Conservation (phyloP, 805 yeast species). For the Kodamaea hsintzibuensis region DNA sequence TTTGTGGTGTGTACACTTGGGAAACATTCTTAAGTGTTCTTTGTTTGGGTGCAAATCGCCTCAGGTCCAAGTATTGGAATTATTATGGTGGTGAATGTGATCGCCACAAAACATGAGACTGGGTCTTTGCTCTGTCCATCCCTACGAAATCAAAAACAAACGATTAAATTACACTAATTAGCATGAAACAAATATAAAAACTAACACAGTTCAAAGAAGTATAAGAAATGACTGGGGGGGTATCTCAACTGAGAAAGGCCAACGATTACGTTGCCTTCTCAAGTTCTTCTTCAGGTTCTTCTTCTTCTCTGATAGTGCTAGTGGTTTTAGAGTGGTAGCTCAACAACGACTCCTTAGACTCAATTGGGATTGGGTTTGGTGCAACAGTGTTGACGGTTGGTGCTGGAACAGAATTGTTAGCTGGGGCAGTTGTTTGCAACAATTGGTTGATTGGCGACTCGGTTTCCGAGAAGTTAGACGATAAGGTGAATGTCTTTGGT, state of each 20-base stretch:
- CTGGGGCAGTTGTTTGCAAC: conserved; percentile 21
- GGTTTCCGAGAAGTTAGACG: conserved; percentile 31
- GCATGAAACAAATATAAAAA: conserved; percentile 5
- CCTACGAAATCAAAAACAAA: neutral
- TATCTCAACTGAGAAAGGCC: conserved; percentile 6
- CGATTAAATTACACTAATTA: conserved; percentile 1
- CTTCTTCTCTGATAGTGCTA: conserved; percentile 41
- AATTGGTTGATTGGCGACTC: conserved; percentile 41
- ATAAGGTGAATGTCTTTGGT: conserved; percentile 41
- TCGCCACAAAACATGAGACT: neutral
- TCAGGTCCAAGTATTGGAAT: too few relatives aligned
- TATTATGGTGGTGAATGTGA: too few relatives aligned
- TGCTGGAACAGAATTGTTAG: conserved; percentile 1
- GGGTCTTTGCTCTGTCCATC: neutral
- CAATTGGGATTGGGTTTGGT: conserved; percentile 5
- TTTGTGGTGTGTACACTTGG: too few relatives aligned
- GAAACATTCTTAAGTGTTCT: too few relatives aligned
- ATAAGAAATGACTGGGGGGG: conserved; percentile 4
- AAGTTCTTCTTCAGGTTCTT: conserved; percentile 31
- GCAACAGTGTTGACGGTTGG: conserved; percentile 3
- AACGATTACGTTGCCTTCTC: conserved; percentile 7
- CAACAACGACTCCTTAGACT: conserved; percentile 6
- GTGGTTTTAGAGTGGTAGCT: conserved; percentile 17
- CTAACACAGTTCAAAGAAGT: conserved; percentile 7
- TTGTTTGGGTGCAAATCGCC: too few relatives aligned